Base-by-base conservation (phyloP, 202 grass and related monocot genomes). In the Carex sylvatica region DNA sequence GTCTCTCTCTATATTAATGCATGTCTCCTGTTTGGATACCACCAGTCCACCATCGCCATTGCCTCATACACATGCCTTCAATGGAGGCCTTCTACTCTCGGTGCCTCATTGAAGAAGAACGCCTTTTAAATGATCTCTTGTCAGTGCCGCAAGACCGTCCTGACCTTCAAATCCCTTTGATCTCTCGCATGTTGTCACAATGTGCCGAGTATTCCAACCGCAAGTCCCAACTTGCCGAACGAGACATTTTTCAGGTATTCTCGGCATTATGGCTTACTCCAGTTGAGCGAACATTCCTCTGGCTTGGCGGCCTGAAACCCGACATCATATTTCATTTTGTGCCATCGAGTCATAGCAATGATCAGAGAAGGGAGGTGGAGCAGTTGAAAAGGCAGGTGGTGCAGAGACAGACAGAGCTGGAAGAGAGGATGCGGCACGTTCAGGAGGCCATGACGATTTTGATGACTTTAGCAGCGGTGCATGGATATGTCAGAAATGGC, bases 121-220 rank as follows among this genome's bases (percentile, higher is more conserved):
- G 12, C 22, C 31, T 84, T 31, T 38, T 74, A 12, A 59, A 84
- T 24, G 65, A 42, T 23, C 38, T 84, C 53, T 15, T 61, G 8
- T 40, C 68, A 3, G 67, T 84, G 24, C 68, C 82, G 0, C 6
- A 9, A 59, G 82, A 84, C 68, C 68, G 82, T n/a, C 56, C 65
- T 0, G 82, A 84, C 10, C 82, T 84, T 10, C 82, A 84, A 1
- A 44, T 84, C 31, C 82, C 82, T 42, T 6, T 84, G 7, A 84
- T 84, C n/a, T 60, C 67, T 12, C 82, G n/a, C 0, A 20, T 47
- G 20, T 18, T 84, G 22, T 74, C 54, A 5, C 53, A 75, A 18
- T 74, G 9, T 11, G n/a, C 22, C 0, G 68, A 47, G 2, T 84
- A 84, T 49, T 75, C 28, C 53, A 63, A 61, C 9, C n/a, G 0